Conservation (phyloP, 768 basidiomycete genomes). For the Leccinum barrowsii region DNA sequence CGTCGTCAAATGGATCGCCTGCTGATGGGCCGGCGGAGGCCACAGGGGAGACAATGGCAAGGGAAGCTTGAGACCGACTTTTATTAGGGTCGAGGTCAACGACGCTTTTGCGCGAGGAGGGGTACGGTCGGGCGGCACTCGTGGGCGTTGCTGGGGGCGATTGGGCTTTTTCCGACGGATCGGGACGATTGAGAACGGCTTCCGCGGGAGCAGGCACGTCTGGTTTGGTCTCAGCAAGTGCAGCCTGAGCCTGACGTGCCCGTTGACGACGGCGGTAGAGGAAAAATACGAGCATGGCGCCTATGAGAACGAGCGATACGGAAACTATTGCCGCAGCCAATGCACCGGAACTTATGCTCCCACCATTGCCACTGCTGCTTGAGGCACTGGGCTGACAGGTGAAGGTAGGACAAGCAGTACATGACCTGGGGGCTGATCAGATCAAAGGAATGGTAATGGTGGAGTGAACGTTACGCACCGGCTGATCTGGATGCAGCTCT, state of each 20-base stretch:
- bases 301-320: constrained; percentile 53
- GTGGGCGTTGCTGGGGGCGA: constrained; percentile 10
- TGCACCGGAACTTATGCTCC: constrained; percentile 61
- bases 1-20: constrained; percentile 74
- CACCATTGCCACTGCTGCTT: constrained; percentile 27
- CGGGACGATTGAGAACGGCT: constrained; percentile 77
- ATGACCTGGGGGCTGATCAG: constrained; percentile 43
- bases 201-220: constrained; percentile 74
- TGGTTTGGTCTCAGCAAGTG: constrained; percentile 39
- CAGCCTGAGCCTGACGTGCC: constrained; percentile 33
- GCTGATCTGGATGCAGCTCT: constrained; percentile 59
- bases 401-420: constrained; percentile 50
- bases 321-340: constrained; percentile 74
- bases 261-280: constrained; percentile 62
- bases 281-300: constrained; percentile 50
- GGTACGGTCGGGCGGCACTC: constrained; percentile 46
- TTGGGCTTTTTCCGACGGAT: constrained; percentile 65
- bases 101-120: constrained; percentile 43
- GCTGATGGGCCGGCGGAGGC: constrained; percentile 19
- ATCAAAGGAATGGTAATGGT: constrained; percentile 1
- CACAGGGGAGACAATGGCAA: constrained; percentile 9
- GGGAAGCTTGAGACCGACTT: constrained; percentile 34
- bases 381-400: constrained; percentile 42
- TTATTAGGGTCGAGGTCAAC: constrained; percentile 54
- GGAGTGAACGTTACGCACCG: constrained; percentile 40